Percentiles rank a stretch among this genome's conserved stretches.
Evolutionary conservation across 768 basidiomycete genomes (phyloP).

Genomic region (Rhodotorula graminis): DNA sequence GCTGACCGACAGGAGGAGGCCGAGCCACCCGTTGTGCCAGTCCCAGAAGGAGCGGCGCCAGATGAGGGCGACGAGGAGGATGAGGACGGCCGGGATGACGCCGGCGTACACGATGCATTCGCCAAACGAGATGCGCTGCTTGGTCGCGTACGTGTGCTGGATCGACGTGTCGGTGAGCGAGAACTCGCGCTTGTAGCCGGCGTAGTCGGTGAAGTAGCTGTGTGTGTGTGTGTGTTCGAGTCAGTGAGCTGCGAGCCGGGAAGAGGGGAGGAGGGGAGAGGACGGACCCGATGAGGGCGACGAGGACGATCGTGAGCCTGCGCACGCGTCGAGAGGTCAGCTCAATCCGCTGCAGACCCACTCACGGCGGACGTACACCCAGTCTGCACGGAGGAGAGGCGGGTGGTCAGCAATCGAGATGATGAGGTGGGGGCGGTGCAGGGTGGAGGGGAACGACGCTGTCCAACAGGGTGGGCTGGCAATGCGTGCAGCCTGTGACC

Average conservation of each 20-base stretch:
- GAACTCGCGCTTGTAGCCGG: conserved; percentile 64
- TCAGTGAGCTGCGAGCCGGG: too few relatives aligned
- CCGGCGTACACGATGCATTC: conserved; percentile 17
- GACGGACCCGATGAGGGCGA: conserved; percentile 17
- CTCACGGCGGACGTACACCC: not conserved
- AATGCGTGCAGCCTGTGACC: too few relatives aligned
- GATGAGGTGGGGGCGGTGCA: not conserved
- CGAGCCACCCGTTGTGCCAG: conserved; percentile 61
- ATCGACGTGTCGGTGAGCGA: conserved; percentile 68
- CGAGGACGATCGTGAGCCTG: conserved; percentile 30
- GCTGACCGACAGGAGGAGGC: conserved; percentile 67
- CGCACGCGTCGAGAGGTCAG: not conserved
- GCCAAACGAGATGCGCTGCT: conserved; percentile 24
- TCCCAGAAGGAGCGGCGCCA: conserved; percentile 86
- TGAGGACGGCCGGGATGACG: conserved; percentile 63
- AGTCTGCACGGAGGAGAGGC: not conserved
- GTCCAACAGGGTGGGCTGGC: too few relatives aligned
- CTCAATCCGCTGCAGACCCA: too few relatives aligned
- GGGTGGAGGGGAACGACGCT: too few relatives aligned
- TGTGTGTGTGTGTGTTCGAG: too few relatives aligned
- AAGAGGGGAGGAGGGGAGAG: too few relatives aligned
- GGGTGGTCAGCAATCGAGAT: not conserved
- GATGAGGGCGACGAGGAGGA: conserved; percentile 63
- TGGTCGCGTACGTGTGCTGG: conserved; percentile 38
- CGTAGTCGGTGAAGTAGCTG: conserved; percentile 10